Conservation (phyloP, 371 early-diverging fungal genomes). For the Mortierella sp. region DNA sequence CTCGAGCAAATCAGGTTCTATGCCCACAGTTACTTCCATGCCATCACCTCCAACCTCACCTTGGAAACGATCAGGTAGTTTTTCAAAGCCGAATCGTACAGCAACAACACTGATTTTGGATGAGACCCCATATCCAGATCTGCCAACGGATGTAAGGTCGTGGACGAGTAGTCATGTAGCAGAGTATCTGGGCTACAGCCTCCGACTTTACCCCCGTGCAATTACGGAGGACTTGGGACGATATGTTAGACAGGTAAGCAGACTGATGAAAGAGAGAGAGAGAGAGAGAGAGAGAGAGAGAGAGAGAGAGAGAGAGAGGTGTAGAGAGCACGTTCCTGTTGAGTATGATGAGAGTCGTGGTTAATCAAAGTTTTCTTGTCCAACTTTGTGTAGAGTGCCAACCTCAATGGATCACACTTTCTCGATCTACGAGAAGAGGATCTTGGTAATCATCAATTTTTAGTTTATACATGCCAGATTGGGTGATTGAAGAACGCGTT, state of each 20-base stretch:
- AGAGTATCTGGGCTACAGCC: slow-evolving; percentile 43
- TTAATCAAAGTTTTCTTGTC: background rate
- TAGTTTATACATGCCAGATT: background rate
- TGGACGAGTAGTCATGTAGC: slow-evolving; percentile 53
- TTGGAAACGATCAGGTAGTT: slow-evolving; percentile 32
- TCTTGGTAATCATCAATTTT: slow-evolving; percentile 20
- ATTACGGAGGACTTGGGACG: slow-evolving; percentile 53
- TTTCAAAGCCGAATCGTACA: slow-evolving; percentile 22
- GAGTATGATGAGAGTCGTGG: background rate
- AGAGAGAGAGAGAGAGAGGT: no score
- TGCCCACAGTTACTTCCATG: slow-evolving; percentile 14
- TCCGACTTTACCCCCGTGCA: slow-evolving; percentile 44
- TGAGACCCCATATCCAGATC: slow-evolving; percentile 41
- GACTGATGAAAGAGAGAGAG: background rate
- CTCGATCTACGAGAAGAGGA: slow-evolving; percentile 47
- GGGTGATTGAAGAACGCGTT: no score
- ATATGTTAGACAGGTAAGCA: slow-evolving; percentile 47
- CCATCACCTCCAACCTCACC: slow-evolving; percentile 47
- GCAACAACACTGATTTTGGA: slow-evolving; percentile 43
- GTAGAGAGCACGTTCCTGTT: no score
- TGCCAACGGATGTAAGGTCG: slow-evolving; percentile 40
- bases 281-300: no score
- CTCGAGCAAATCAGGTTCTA: slow-evolving; percentile 8
- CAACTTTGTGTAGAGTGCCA: slow-evolving; percentile 27
- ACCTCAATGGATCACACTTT: slow-evolving; percentile 47